Evolutionary conservation across 495 filamentous ascomycete species (phyloP), one percentile per base, ranked within the genome.

Genomic region (Hypoxylon lienhwacheense): DNA sequence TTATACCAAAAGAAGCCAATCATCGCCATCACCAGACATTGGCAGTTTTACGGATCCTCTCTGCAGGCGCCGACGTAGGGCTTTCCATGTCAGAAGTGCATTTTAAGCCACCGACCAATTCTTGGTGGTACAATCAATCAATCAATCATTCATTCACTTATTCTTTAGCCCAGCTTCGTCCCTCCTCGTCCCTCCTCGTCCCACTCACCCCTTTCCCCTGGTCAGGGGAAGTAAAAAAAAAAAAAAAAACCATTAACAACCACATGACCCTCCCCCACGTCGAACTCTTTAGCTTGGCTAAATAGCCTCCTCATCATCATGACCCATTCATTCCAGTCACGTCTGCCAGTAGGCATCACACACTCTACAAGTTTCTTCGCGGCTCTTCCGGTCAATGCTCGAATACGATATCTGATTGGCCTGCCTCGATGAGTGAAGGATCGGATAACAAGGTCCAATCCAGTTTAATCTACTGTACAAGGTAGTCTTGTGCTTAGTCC

Each of bases 201-300:
- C 16, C 21, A 43, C 46, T 39, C 22, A 34, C 40, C 39, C 44
- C 43, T 44, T 32, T 35, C 16, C 39, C 48, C 26, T 42, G 42
- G 7, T 33, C 29, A 26, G 49, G 44, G 43, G 22, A 52, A n/a
- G n/a, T n/a, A n/a, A n/a, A n/a, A n/a, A n/a, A n/a, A n/a, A n/a
- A n/a, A n/a, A n/a, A n/a, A n/a, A 61, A 61, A 55, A 21, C 35
- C n/a, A n/a, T 52, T 17, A 32, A 12, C 28, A 42, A 46, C 36
- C 57, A 47, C 57, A 36, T 55, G 52, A 56, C 48, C 14, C 39
- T 43, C 58, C 58, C 58, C 53, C 52, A 55, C 33, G 29, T 39
- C 1, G 14, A 22, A 52, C 45, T 36, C 33, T 32, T 6, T 20
- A 37, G 25, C 47, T 43, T 47, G 32, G 43, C 42, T 20, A 44